A percentile compares a stretch with the other conserved stretches of the same genome.
phyloP scores from a whole-genome alignment of 139 green algal species.

The Dunaliella primolecta region DNA sequence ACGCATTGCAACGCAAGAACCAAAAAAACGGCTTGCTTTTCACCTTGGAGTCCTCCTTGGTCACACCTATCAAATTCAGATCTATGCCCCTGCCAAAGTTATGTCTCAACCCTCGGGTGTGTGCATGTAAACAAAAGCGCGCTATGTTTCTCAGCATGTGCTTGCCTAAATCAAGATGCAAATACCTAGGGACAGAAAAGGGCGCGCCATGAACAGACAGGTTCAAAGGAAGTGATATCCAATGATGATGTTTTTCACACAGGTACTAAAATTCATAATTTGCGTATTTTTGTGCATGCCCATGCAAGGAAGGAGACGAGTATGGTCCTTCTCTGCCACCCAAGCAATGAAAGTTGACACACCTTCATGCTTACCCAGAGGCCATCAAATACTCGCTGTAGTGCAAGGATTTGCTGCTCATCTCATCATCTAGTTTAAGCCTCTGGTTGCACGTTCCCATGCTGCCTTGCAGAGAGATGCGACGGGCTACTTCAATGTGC shows the following conservation, averaged over 20 bases:
- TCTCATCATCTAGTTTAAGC: too few relatives aligned
- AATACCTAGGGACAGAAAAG: not conserved
- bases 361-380: not conserved
- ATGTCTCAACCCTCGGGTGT: too few relatives aligned
- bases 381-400: too few relatives aligned
- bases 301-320: too few relatives aligned
- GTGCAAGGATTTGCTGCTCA: too few relatives aligned
- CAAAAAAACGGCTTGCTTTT: not conserved
- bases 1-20: too few relatives aligned
- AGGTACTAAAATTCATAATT: not conserved
- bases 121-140: not conserved
- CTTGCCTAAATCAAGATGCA: not conserved
- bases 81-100: too few relatives aligned
- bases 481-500: constrained; percentile 69
- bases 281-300: not conserved
- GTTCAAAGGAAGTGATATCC: not conserved
- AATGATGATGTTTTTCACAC: not conserved
- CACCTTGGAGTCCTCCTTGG: not conserved
- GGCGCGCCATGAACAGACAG: not conserved
- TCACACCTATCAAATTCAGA: too few relatives aligned
- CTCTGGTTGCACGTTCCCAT: not conserved
- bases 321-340: not conserved
- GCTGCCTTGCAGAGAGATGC: constrained; percentile 54
- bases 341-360: too few relatives aligned
- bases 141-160: too few relatives aligned